These are phyloP conservation scores for Talaromyces rugulosus DNA, from an alignment of 2,329 filamentous ascomycete species.

Conservation along the genomic window DNA sequence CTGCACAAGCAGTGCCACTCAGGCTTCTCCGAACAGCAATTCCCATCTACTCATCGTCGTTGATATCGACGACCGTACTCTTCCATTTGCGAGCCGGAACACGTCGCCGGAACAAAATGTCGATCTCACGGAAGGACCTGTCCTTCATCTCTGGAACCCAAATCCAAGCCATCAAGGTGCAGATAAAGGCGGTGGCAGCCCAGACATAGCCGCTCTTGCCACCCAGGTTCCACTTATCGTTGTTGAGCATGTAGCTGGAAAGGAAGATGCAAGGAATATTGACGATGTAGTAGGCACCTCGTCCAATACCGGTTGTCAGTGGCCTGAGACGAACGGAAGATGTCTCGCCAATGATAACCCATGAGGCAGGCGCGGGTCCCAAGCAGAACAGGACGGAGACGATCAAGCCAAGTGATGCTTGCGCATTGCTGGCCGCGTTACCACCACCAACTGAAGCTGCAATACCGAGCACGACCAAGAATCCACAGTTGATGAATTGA, in stretches of 20 bases:
- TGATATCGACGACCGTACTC: slow-evolving; percentile 44
- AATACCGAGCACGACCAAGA: slow-evolving; percentile 58
- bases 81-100: slow-evolving; percentile 28
- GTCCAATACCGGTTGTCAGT: slow-evolving; percentile 62
- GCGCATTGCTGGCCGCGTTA: slow-evolving; percentile 47
- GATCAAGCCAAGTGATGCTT: slow-evolving; percentile 61
- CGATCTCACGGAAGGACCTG: slow-evolving; percentile 35
- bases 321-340: slow-evolving; percentile 61
- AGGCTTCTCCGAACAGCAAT: too few relatives aligned
- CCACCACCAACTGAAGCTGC: slow-evolving; percentile 48
- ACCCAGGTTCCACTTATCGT: slow-evolving; percentile 16
- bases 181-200: slow-evolving; percentile 15
- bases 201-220: slow-evolving; percentile 29
- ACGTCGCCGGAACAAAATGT: slow-evolving; percentile 36
- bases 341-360: slow-evolving; percentile 65
- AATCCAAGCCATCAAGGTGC: background rate
- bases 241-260: slow-evolving; percentile 58
- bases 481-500: slow-evolving; percentile 48
- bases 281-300: slow-evolving; percentile 59
- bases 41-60: slow-evolving; percentile 57
- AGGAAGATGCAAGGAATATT: slow-evolving; percentile 66
- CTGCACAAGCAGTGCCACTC: too few relatives aligned
- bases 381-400: slow-evolving; percentile 62
- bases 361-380: slow-evolving; percentile 61
- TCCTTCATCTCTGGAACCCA: slow-evolving; percentile 26